phyloP scores from a whole-genome alignment of 768 basidiomycete genomes.

The Gautieria morchelliformis region DNA sequence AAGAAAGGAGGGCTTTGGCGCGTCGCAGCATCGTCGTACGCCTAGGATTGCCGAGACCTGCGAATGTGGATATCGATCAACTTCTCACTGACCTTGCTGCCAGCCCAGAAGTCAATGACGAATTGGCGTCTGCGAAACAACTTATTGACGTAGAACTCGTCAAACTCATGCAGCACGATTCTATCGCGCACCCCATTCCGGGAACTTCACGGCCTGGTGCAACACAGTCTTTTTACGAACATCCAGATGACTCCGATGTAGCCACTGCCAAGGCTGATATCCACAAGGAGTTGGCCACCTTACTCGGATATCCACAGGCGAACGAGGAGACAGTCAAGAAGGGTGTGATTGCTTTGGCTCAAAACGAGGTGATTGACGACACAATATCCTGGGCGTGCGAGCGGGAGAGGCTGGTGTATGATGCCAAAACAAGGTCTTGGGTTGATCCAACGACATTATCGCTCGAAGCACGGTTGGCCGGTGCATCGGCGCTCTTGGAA shows the following conservation, averaged over 20 bases:
- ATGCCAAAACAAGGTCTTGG: conserved; percentile 49
- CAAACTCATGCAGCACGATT: conserved; percentile 75
- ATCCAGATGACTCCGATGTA: conserved; percentile 72
- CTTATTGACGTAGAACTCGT: conserved; percentile 74
- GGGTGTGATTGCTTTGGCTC: conserved; percentile 55
- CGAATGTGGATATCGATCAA: conserved; percentile 61
- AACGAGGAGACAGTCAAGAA: conserved; percentile 69
- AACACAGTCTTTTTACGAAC: conserved; percentile 54
- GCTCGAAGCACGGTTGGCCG: conserved; percentile 48
- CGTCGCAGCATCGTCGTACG: conserved; percentile 77
- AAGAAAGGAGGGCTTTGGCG: conserved; percentile 71
- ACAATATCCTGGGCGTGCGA: conserved; percentile 61
- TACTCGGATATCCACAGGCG: conserved; percentile 81
- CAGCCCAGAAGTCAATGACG: conserved; percentile 28
- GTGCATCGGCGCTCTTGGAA: conserved; percentile 52
- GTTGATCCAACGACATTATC: conserved; percentile 55
- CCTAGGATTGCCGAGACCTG: conserved; percentile 74
- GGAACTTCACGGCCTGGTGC: conserved; percentile 75
- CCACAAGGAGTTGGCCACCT: conserved; percentile 68
- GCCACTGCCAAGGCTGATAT: conserved; percentile 60
- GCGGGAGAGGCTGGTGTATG: conserved; percentile 54
- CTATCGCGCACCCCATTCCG: conserved; percentile 78
- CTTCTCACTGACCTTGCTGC: conserved; percentile 49
- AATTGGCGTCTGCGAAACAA: conserved; percentile 40
- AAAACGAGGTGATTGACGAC: conserved; percentile 53